These are phyloP conservation scores for Aspergillus niger DNA, from an alignment of 2,329 filamentous ascomycete species.

Conservation along the genomic window DNA sequence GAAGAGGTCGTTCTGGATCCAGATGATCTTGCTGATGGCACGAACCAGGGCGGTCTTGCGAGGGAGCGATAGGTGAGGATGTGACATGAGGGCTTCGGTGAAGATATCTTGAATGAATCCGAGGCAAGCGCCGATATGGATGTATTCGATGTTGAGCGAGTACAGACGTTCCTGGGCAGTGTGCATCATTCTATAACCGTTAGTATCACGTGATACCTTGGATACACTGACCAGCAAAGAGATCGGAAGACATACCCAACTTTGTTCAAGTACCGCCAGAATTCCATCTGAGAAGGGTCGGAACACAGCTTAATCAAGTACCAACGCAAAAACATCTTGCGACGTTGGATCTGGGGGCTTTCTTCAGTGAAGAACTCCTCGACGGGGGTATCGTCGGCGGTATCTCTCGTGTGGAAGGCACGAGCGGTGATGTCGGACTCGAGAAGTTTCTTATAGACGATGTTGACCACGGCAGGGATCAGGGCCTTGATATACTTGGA, in stretches of 20 bases:
- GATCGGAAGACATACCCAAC: conserved; percentile 61
- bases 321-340: conserved; percentile 76
- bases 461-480: conserved; percentile 80
- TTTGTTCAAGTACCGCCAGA: conserved; percentile 83
- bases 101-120: conserved; percentile 77
- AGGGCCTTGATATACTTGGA: conserved; percentile 78
- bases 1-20: conserved; percentile 86
- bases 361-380: conserved; percentile 66
- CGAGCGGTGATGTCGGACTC: conserved; percentile 80
- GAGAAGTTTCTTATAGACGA: conserved; percentile 79
- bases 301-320: conserved; percentile 75
- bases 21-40: conserved; percentile 77
- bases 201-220: background rate
- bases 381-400: conserved; percentile 67
- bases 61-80: conserved; percentile 66
- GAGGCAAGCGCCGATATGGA: conserved; percentile 72
- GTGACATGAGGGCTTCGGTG: conserved; percentile 71
- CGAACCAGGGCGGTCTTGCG: conserved; percentile 74
- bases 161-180: conserved; percentile 72
- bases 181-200: conserved; percentile 67
- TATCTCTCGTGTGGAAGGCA: conserved; percentile 65
- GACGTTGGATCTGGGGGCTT: conserved; percentile 72
- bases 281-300: conserved; percentile 72
- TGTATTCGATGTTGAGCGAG: conserved; percentile 76
- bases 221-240: background rate